Conservation (phyloP, 1,284 basidiomycete genomes). For the Ceratobasidium sp. region DNA sequence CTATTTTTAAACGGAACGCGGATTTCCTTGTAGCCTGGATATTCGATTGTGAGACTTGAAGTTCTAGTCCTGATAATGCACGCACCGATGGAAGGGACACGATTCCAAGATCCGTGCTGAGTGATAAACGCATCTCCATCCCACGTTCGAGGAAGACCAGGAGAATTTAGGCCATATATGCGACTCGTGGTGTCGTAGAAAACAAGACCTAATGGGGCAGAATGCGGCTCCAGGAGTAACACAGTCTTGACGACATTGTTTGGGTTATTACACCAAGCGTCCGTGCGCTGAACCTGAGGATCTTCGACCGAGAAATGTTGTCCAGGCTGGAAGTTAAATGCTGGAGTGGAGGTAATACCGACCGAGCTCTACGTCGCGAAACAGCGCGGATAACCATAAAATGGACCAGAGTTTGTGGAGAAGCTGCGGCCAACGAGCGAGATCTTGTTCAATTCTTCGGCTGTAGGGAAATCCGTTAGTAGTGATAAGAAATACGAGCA, state of each 20-base stretch:
- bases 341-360: not conserved
- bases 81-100: conserved; percentile 20
- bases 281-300: not conserved
- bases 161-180: not conserved
- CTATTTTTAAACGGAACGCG: not conserved
- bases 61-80: not conserved
- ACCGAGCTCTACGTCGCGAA: not conserved
- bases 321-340: conserved; percentile 1
- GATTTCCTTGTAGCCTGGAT: not conserved
- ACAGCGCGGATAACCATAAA: conserved; percentile 43
- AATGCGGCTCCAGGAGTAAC: not conserved
- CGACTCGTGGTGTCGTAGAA: conserved; percentile 21
- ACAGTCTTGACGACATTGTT: not conserved
- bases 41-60: not conserved
- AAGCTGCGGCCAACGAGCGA: not conserved
- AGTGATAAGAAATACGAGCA: too few species aligned
- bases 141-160: conserved; percentile 15
- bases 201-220: conserved; percentile 14
- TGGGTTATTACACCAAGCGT: conserved; percentile 32
- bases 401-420: not conserved
- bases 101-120: conserved; percentile 41
- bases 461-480: not conserved
- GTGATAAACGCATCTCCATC: conserved; percentile 34
- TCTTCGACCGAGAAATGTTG: conserved; percentile 14
- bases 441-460: conserved; percentile 38